These are phyloP conservation scores for Boeremia exigua DNA, from an alignment of 2,329 filamentous ascomycete species.

Conservation along the genomic window DNA sequence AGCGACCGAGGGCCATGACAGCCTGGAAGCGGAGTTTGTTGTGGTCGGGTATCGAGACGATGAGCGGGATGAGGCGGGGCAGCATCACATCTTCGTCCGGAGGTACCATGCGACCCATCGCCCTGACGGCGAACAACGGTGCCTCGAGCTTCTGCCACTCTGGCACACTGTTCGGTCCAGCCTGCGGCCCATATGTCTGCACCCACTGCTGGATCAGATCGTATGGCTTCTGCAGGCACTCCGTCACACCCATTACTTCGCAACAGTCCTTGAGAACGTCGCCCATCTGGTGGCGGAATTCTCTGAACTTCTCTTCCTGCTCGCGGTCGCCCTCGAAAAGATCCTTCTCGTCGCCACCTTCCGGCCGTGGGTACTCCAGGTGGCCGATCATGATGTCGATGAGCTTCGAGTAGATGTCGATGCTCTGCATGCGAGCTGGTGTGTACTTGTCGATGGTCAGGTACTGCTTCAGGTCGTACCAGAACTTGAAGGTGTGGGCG, in stretches of 20 bases:
- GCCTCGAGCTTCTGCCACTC: conserved; percentile 97
- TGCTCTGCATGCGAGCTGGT: conserved; percentile 75
- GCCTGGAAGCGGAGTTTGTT: conserved; percentile 98
- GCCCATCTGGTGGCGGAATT: conserved; percentile 96
- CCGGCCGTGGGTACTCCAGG: conserved; percentile 82
- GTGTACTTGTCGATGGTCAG: conserved; percentile 89
- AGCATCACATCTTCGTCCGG: conserved; percentile 86
- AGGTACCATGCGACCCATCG: conserved; percentile 95
- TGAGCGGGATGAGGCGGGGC: conserved; percentile 87
- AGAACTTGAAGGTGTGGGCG: conserved; percentile 93
- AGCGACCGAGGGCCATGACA: conserved; percentile 95
- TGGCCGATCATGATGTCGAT: conserved; percentile 94
- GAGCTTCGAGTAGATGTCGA: conserved; percentile 84
- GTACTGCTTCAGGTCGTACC: conserved; percentile 98
- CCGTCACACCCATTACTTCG: conserved; percentile 91
- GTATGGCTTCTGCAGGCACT: conserved; percentile 89
- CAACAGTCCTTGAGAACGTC: conserved; percentile 97
- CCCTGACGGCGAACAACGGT: conserved; percentile 91
- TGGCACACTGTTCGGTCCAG: conserved; percentile 76
- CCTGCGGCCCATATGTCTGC: conserved; percentile 77
- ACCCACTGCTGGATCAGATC: conserved; percentile 88
- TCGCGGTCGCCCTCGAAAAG: conserved; percentile 96
- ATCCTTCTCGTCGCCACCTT: conserved; percentile 76
- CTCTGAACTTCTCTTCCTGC: conserved; percentile 94
- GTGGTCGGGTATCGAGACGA: conserved; percentile 93